Evolutionary conservation across 1,139 yeast genomes (phyloP), one percentile per base, ranked within the genome.

Genomic region (Hansenula sp.): DNA sequence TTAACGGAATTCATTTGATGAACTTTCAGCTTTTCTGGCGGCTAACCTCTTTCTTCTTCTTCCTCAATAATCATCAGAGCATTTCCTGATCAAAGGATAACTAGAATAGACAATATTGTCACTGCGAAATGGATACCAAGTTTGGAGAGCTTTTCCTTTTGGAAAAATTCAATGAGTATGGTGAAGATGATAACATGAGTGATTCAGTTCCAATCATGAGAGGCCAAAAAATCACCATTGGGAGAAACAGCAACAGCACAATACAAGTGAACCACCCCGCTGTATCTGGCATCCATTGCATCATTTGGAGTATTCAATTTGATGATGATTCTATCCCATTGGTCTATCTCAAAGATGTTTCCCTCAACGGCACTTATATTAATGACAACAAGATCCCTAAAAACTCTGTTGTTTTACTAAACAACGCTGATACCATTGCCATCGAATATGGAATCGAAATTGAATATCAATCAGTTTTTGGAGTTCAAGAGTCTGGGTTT

Each of bases 361-460:
- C 87, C 3, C 57, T 72, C 36, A 81, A 81, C 60, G 85, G 85
- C 1, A 71, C 78, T 0, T 65, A 55, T 38, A 55, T 78, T 5
- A 79, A 81, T 54, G 71, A 67, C 0, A 33, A 36, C 4, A 54
- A 58, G 27, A 43, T 77, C 31, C 63, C 65, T 8, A 60, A 61
- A 39, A 62, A 65, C 33, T 52, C 60, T 11, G 64, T 70, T 0
- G 65, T 60, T 7, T 46, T 80, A 8, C 59, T 81, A 30, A 59
- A 65, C 11, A 67, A 79, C 43, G 68, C 66, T 2, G 86, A 81
- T 52, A 44, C 50, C 6, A 60, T 81, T 9, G 60, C 63, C 24
- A 60, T 76, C 35, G 68, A 65, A 33, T 58, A 56, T 45, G 77
- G 66, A 19, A 48, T 63, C 17, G 55, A 45, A 16, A 59, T 61